Percentiles rank a stretch among this genome's conserved stretches.
Conservation (phyloP, 257 asterid species). For the Fraxinus anomala region DNA sequence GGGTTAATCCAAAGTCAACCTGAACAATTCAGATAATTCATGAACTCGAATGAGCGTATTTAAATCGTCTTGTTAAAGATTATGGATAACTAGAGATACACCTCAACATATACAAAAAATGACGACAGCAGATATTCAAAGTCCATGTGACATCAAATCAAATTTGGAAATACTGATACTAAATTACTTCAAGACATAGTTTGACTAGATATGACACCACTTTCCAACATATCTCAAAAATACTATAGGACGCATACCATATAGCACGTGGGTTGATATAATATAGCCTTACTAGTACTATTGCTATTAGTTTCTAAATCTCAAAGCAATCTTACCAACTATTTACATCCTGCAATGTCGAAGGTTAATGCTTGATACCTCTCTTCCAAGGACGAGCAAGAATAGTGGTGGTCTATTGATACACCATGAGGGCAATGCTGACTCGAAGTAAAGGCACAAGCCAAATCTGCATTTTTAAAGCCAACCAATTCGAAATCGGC, state of each 20-base stretch:
- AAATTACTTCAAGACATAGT: constrained; percentile 43
- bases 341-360: constrained; percentile 86
- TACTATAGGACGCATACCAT: constrained; percentile 64
- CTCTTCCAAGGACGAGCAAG: constrained; percentile 87
- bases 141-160: constrained; percentile 23
- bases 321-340: constrained; percentile 99
- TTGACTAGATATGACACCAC: constrained; percentile 49
- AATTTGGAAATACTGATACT: constrained; percentile 34
- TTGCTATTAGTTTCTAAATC: constrained; percentile 82
- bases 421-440: constrained; percentile 97
- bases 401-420: constrained; percentile 84
- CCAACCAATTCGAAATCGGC: constrained; percentile 99
- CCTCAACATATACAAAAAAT: constrained; percentile 10
- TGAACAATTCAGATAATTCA: constrained; percentile 1
- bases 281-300: constrained; percentile 55
- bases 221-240: constrained; percentile 52
- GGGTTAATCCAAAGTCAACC: constrained; percentile 14
- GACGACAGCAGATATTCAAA: constrained; percentile 29
- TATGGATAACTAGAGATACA: constrained; percentile 26
- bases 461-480: constrained; percentile 99
- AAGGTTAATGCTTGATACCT: constrained; percentile 94
- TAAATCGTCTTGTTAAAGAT: constrained; percentile 14
- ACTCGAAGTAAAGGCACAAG: constrained; percentile 81
- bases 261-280: constrained; percentile 40
- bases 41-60: not conserved